Conservation (phyloP, 2,329 filamentous ascomycete species). For the Fusarium xyrophilum region DNA sequence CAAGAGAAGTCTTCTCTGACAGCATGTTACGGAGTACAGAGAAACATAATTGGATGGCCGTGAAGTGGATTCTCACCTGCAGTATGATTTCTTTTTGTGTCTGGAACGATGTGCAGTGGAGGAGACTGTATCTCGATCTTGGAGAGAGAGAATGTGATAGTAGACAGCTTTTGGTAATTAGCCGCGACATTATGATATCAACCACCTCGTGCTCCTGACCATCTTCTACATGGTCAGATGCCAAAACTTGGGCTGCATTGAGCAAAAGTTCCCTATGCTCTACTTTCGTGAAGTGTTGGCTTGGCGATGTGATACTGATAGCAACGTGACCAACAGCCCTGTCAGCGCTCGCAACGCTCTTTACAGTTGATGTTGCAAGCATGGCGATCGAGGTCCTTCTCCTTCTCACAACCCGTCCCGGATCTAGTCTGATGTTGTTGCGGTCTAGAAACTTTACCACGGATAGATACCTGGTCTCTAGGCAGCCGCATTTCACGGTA, state of each 20-base stretch:
- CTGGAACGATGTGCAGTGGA: neutral
- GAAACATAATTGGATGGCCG: neutral
- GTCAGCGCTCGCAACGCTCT: neutral
- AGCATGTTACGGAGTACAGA: no score
- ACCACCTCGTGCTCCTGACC: neutral
- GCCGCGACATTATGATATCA: neutral
- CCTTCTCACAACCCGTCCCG: no score
- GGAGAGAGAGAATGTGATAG: neutral
- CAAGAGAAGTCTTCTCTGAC: neutral
- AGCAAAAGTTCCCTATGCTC: neutral
- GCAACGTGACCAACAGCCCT: neutral
- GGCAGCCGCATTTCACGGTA: neutral
- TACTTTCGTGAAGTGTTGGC: neutral
- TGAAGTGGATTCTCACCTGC: neutral
- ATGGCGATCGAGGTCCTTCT: neutral
- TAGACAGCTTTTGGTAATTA: neutral
- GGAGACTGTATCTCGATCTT: no score
- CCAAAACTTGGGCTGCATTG: neutral
- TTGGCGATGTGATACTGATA: neutral
- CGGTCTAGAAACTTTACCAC: neutral
- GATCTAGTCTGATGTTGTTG: neutral
- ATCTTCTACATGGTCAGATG: neutral
- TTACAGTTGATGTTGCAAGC: neutral
- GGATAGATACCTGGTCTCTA: neutral
- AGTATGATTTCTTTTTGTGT: neutral